Base-by-base conservation (phyloP, 331 rosid genomes). In the Rosa hybrid region DNA sequence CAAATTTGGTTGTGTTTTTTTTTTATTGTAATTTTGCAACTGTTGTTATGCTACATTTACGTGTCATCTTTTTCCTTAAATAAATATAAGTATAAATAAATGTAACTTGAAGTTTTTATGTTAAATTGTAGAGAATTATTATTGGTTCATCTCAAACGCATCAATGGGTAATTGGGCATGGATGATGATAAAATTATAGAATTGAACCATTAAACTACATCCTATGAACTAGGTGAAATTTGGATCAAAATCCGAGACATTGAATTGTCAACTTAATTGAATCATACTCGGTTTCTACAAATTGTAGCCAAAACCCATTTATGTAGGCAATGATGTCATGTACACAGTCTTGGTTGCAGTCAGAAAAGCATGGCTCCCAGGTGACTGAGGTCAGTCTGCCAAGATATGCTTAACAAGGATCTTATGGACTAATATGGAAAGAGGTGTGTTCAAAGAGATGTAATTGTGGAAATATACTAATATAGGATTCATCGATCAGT, bases 301-400 rank as follows among this genome's bases (percentile, higher is more conserved):
- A 57, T 57, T 27, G 64, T 57, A 8, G 64, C 64, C 25, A 10
- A 59, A 59, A 59, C 16, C 30, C 65, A 63, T 63, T 63, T 21
- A 64, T 30, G 70, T 14, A 64, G 18, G 18, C 68, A 62, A 64
- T 16, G 45, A 64, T 64, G 44, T 64, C 45, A 30, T 64, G 21
- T 18, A 8, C 50, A 68, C 18, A 38, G 72, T 11, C 50, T 39
- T 39, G 16, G 80, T 49, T 74, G 76, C 84, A 84, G 90, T 88
- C 88, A 87, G 86, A 65, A 76, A 23, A 64, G 80, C 51, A 50
- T 44, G 73, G 64, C 30, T 34, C 81, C 79, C 92, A 88, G 91
- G 89, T 77, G 88, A 83, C 78, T 65, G 45, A 65, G 12, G 11
- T 45, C 9, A 34, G 51, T 86, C 82, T 87, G 90, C n/a, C 71